Conservation (phyloP, 345 rosid species). For the Odontarrhena argentea region DNA sequence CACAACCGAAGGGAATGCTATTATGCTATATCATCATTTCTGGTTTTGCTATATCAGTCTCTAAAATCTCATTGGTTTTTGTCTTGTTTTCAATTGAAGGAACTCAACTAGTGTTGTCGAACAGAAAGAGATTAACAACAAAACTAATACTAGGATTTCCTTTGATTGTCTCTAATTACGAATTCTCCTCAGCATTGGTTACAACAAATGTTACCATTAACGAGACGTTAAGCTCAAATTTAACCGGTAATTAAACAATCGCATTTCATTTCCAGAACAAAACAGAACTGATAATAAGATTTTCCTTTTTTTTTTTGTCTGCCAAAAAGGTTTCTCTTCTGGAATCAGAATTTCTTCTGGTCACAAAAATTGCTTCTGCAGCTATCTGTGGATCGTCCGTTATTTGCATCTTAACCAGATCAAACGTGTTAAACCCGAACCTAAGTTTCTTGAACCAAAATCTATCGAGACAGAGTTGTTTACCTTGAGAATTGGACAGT, state of each 20-base stretch:
- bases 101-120: constrained; percentile 33
- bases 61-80: no score
- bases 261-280: no score
- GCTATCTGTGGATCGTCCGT: constrained; percentile 91
- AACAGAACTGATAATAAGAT: no score
- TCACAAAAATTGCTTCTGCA: constrained; percentile 49
- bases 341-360: constrained; percentile 46
- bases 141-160: constrained; percentile 12
- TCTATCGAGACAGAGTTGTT: not conserved
- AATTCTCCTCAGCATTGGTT: not conserved
- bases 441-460: not conserved
- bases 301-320: no score
- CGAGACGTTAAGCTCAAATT: not conserved
- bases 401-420: constrained; percentile 44
- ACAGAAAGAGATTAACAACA: constrained; percentile 50
- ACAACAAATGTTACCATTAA: not conserved
- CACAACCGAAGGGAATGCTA: no score
- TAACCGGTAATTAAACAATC: no score
- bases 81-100: constrained; percentile 46
- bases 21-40: no score
- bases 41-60: no score
- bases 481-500: constrained; percentile 89
- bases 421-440: not conserved
- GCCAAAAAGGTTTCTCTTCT: constrained; percentile 7
- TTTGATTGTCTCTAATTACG: constrained; percentile 39